These are phyloP conservation scores for Fagopyrum esculentum DNA, from an alignment of 148 eudicot genomes.

Conservation along the genomic window DNA sequence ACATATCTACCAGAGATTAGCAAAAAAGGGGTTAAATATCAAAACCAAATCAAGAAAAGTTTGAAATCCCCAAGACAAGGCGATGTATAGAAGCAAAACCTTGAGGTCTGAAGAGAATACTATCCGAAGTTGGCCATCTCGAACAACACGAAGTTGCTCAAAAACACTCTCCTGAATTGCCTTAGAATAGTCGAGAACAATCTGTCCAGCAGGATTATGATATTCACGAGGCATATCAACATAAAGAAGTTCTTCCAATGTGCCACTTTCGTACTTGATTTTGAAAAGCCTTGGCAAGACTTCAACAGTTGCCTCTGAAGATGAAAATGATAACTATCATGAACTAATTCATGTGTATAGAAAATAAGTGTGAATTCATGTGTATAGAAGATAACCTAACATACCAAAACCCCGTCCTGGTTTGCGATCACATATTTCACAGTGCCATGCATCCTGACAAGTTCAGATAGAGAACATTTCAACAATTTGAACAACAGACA, in stretches of 20 bases:
- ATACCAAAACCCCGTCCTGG: conserved; percentile 99
- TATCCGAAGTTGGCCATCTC: conserved; percentile 94
- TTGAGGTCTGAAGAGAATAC: conserved; percentile 86
- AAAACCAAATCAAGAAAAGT: not conserved
- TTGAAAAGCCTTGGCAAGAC: conserved; percentile 94
- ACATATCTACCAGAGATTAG: conserved; percentile 48
- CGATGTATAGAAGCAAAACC: conserved; percentile 32
- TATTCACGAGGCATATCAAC: conserved; percentile 94
- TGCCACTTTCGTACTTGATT: conserved; percentile 92
- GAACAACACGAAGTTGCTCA: conserved; percentile 93
- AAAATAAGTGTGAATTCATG: not conserved
- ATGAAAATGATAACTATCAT: not conserved
- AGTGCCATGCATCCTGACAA: conserved; percentile 96
- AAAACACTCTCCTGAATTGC: conserved; percentile 93
- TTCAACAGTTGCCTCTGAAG: conserved; percentile 93
- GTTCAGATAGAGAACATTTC: not conserved
- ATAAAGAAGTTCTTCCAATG: conserved; percentile 84
- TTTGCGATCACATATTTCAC: conserved; percentile 94
- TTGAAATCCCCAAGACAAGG: conserved; percentile 8
- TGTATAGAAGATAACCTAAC: conserved; percentile 21
- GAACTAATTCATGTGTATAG: not conserved
- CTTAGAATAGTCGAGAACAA: conserved; percentile 84
- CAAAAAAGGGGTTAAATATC: conserved; percentile 7
- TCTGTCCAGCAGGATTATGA: conserved; percentile 79
- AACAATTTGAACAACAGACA: not conserved